Conservation (phyloP, 202 grass and related monocot genomes). For the Panicum virgatum region DNA sequence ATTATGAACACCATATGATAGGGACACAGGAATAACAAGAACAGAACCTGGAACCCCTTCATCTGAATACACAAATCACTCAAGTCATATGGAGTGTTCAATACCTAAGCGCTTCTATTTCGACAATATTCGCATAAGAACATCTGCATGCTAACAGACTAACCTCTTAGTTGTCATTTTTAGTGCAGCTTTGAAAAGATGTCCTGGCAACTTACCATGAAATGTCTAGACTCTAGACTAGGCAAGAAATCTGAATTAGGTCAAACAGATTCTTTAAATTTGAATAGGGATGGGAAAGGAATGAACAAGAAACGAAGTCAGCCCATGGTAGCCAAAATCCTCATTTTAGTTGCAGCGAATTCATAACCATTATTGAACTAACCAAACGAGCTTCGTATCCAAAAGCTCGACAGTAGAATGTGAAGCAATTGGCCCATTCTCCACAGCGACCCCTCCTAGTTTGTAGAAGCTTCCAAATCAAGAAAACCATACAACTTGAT, state of each 20-base stretch:
- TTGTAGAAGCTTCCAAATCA: slow-evolving; percentile 73
- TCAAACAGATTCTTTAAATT: background rate
- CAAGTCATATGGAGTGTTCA: background rate
- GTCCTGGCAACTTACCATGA: background rate
- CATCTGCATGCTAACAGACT: background rate
- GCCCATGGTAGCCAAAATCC: background rate
- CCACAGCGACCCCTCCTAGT: slow-evolving; percentile 93
- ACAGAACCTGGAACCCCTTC: slow-evolving; percentile 3
- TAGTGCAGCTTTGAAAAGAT: too few relatives aligned
- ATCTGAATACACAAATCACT: background rate
- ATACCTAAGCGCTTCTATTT: background rate
- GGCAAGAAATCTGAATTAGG: background rate
- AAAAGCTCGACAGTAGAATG: slow-evolving; percentile 84
- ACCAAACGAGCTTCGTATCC: slow-evolving; percentile 96
- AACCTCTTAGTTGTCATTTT: background rate
- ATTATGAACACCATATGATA: background rate
- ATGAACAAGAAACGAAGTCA: background rate
- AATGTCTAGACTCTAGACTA: background rate
- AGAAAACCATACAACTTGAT: slow-evolving; percentile 31
- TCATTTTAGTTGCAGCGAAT: background rate
- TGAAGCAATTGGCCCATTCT: slow-evolving; percentile 99
- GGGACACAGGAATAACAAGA: slow-evolving; percentile 14
- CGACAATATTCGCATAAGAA: background rate
- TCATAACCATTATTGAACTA: slow-evolving; percentile 44
- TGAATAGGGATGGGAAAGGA: background rate